These are phyloP conservation scores for Cadophora sp. DNA, from an alignment of 2,329 filamentous ascomycete species.

Conservation along the genomic window DNA sequence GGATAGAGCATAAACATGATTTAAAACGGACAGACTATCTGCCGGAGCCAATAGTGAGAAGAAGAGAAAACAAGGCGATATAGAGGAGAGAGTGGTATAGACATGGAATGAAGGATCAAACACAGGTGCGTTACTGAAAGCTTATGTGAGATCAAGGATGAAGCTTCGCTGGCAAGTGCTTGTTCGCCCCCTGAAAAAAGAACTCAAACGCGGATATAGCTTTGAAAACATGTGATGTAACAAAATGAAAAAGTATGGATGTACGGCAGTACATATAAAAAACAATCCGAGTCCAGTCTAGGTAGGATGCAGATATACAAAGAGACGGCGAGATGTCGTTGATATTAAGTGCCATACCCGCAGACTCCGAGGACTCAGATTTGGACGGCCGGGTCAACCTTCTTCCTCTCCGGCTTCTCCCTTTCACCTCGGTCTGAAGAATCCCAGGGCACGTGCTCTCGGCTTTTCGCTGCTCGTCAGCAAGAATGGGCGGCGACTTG, in stretches of 20 bases:
- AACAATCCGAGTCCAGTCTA: not conserved
- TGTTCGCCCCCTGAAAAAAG: not conserved
- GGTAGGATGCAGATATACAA: not conserved
- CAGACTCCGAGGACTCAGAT: too few relatives aligned
- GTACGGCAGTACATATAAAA: not conserved
- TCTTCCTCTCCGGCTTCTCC: not conserved
- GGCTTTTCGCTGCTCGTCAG: constrained; percentile 22
- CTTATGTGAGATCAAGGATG: constrained; percentile 1
- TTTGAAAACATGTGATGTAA: too few relatives aligned
- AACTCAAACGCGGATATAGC: too few relatives aligned
- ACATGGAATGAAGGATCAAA: constrained; percentile 2
- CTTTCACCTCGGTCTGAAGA: not conserved
- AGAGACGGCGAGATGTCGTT: not conserved
- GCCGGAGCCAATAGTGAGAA: constrained; percentile 2
- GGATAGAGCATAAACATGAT: constrained; percentile 1
- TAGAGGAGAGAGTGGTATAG: constrained; percentile 2
- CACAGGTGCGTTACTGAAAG: not conserved
- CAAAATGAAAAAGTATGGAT: too few relatives aligned
- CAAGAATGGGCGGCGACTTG: constrained; percentile 20
- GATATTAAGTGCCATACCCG: too few relatives aligned
- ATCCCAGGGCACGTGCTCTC: too few relatives aligned
- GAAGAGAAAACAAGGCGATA: not conserved
- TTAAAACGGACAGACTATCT: not conserved
- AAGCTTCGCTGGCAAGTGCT: not conserved
- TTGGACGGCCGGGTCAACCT: not conserved